Base-by-base conservation (phyloP, 208 protist species). In the Trichomonas gallinae region DNA sequence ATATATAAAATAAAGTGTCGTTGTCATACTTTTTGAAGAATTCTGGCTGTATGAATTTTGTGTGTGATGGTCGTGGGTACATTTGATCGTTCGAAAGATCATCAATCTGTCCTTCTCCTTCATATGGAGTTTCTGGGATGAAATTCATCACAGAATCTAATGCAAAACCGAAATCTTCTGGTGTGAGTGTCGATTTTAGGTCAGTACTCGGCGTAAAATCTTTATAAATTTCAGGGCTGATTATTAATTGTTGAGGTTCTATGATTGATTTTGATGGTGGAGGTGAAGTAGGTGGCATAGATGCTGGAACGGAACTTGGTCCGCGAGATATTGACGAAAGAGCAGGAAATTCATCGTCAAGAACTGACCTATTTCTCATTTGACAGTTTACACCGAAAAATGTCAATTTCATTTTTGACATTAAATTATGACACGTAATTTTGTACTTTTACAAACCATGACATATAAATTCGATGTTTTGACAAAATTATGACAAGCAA, bases 11-110 rank as follows among this genome's bases (percentile, higher is more conserved):
- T 23, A 96, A 48, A 0, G 93, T 96, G 17, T 46, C 10, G 15
- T 81, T 36, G 36, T 96, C 51, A 42, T 82, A 82, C 31, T 96
- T 63, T 31, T 96, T 96, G 42, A 96, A 96, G 17, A 96, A 93
- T 51, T 93, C 87, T 58, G 87, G 87, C n/a, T 93, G 87, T 36
- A 51, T 51, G 8, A 93, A 93, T 93, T 93, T 93, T 6, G 44
- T 48, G 38, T 89, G 31, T 46, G 31, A 44, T 38, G 40, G 2
- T 17, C 36, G 8, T 17, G 87, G 87, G 38, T 93, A 93, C 17
- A 89, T 89, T 34, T 42, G 17, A 51, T 93, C 45, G 13, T n/a
- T 38, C 38, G 40, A 38, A n/a, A 17, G 26, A 31, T 72, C 58
- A n/a, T 72, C 58, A 21, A 72, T 72, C 26, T 31, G 2, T 26